A percentile compares a stretch with the other conserved stretches of the same genome.
phyloP scores from a whole-genome alignment of 2,329 filamentous ascomycete genomes.

The Ascocoryne sarcoides region DNA sequence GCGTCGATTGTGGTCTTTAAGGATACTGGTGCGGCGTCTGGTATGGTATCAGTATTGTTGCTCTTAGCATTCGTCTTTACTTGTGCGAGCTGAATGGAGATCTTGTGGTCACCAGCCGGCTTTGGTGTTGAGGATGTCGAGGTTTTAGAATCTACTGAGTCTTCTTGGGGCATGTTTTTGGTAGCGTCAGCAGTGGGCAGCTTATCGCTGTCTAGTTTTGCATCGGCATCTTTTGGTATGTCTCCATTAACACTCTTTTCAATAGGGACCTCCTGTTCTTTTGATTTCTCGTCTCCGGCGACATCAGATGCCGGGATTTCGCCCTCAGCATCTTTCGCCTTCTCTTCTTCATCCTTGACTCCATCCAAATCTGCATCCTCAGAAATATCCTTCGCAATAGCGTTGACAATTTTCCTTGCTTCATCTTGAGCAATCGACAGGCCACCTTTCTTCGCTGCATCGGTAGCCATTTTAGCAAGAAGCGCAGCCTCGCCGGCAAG shows the following conservation, averaged over 20 bases:
- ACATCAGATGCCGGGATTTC: not conserved
- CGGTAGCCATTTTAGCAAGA: constrained; percentile 21
- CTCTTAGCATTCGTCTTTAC: not conserved
- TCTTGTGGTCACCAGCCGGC: not conserved
- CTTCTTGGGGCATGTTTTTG: not conserved
- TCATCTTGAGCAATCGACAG: constrained; percentile 15
- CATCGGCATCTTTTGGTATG: not conserved
- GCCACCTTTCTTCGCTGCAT: constrained; percentile 13
- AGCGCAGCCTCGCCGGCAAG: constrained; percentile 18
- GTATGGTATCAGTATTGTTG: not conserved
- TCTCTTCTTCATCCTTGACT: constrained; percentile 1
- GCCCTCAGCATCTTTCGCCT: constrained; percentile 2
- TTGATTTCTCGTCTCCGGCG: constrained; percentile 1
- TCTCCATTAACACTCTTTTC: not conserved
- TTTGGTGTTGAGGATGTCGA: not conserved
- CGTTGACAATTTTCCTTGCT: constrained; percentile 15
- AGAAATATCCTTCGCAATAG: constrained; percentile 14
- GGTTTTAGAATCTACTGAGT: not conserved
- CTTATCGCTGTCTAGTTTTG: not conserved
- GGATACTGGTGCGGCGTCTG: constrained; percentile 3
- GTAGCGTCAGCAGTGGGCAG: not conserved
- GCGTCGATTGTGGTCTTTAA: constrained; percentile 13
- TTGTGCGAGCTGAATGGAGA: constrained; percentile 1
- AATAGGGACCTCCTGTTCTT: not conserved
- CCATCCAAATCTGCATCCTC: constrained; percentile 8